Percentiles rank a stretch among this genome's conserved stretches.
phyloP scores from a whole-genome alignment of 1,284 basidiomycete genomes.

The Puccinia horiana region DNA sequence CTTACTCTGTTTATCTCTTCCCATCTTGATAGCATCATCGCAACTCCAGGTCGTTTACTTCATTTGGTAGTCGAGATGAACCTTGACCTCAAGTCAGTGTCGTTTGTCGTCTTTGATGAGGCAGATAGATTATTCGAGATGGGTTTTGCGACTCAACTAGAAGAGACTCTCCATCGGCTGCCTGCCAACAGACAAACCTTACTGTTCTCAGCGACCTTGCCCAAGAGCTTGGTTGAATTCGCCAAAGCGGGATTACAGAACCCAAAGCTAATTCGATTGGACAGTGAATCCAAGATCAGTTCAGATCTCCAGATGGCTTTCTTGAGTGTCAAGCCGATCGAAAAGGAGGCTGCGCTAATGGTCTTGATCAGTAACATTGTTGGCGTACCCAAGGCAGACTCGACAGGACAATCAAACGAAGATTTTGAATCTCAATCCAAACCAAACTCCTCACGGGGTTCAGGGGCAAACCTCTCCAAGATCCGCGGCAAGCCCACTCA shows the following conservation, averaged over 20 bases:
- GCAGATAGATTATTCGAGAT: constrained; percentile 91
- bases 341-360: constrained; percentile 91
- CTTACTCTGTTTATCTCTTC: constrained; percentile 44
- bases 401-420: constrained; percentile 45
- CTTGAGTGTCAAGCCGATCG: constrained; percentile 85
- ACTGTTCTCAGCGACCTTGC: constrained; percentile 93
- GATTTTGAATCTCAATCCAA: constrained; percentile 50
- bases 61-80: constrained; percentile 98
- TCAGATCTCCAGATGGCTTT: constrained; percentile 90
- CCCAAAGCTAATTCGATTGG: constrained; percentile 89
- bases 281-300: constrained; percentile 94
- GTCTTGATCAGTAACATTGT: constrained; percentile 83
- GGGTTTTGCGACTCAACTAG: constrained; percentile 89
- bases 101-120: constrained; percentile 96
- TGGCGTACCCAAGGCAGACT: constrained; percentile 67
- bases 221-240: constrained; percentile 93
- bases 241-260: constrained; percentile 92
- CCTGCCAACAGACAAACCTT: constrained; percentile 84
- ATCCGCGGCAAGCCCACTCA: constrained; percentile 56
- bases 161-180: constrained; percentile 85
- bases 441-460: constrained; percentile 37
- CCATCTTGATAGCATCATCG: constrained; percentile 72
- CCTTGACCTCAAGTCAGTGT: constrained; percentile 80
- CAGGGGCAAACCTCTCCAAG: constrained; percentile 34
- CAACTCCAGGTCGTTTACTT: constrained; percentile 92